Conservation (phyloP, 164 flowering plant species). For the Tinospora cordifolia region DNA sequence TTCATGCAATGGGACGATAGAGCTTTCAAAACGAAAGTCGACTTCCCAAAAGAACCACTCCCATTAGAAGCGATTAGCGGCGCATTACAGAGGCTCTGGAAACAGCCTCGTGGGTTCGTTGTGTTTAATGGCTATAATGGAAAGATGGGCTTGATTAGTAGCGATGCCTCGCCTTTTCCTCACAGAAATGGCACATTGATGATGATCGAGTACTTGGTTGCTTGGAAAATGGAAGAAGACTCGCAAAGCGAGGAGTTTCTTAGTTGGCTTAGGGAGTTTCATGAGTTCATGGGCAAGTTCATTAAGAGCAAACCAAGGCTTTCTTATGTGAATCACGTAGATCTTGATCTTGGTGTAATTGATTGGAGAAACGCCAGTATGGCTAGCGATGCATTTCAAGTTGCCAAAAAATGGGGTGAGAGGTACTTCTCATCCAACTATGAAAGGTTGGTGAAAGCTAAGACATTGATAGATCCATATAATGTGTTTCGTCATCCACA, state of each 20-base stretch:
- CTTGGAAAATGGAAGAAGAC: conserved; percentile 3
- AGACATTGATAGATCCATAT: conserved; percentile 19
- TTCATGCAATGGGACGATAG: conserved; percentile 12
- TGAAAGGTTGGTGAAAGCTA: conserved; percentile 18
- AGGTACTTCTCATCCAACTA: conserved; percentile 16
- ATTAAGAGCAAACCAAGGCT: conserved; percentile 16
- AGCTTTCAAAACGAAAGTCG: conserved; percentile 15
- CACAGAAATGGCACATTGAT: conserved; percentile 8
- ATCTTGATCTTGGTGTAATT: conserved; percentile 18
- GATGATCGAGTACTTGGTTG: conserved; percentile 9
- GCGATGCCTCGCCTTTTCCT: conserved; percentile 7
- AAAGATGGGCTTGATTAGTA: conserved; percentile 6
- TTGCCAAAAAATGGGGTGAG: conserved; percentile 20
- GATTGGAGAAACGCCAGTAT: neutral
- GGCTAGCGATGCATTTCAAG: conserved; percentile 11
- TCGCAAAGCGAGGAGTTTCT: conserved; percentile 6
- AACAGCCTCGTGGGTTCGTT: conserved; percentile 5
- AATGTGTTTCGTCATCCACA: conserved; percentile 23
- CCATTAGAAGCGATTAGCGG: neutral
- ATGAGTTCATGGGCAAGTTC: conserved; percentile 9
- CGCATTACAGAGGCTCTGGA: neutral
- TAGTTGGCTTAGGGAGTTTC: conserved; percentile 4
- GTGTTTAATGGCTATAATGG: conserved; percentile 10
- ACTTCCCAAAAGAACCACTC: conserved; percentile 3
- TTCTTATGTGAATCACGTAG: conserved; percentile 18